Conservation (phyloP, 306 rosid species). For the Castanea crenata region DNA sequence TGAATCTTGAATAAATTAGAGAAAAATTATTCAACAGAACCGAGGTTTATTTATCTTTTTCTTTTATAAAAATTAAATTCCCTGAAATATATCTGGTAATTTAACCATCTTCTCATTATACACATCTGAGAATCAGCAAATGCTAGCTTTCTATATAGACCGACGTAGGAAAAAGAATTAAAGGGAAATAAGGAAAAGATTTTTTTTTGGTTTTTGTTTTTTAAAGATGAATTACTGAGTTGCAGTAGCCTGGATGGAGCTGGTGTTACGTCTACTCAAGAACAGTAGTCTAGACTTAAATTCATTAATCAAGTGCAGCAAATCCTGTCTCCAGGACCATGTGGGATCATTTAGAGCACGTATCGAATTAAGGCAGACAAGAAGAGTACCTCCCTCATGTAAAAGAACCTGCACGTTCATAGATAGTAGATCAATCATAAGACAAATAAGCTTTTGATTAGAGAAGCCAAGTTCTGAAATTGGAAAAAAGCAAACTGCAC, state of each 20-base stretch:
- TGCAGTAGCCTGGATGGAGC: conserved; percentile 37
- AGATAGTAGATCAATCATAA: conserved; percentile 11
- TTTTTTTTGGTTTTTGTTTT: background rate
- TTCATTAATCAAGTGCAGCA: conserved; percentile 32
- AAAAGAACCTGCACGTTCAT: conserved; percentile 76
- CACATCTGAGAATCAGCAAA: conserved; percentile 11
- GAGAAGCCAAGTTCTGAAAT: background rate
- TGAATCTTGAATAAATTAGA: background rate
- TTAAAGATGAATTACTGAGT: conserved; percentile 23
- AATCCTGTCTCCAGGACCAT: conserved; percentile 87
- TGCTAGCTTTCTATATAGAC: no score
- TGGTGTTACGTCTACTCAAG: conserved; percentile 15
- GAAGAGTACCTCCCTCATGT: conserved; percentile 95
- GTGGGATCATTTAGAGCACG: conserved; percentile 80
- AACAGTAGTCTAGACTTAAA: conserved; percentile 43
- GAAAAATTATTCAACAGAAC: background rate
- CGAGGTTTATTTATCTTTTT: background rate
- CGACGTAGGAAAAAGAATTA: background rate
- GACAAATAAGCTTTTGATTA: background rate
- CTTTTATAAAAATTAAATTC: background rate
- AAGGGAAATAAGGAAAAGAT: background rate
- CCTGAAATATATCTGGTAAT: conserved; percentile 24
- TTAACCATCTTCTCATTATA: conserved; percentile 12
- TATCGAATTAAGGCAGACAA: conserved; percentile 90
- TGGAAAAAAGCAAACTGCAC: background rate